phyloP scores from a whole-genome alignment of 305 asterid species.

The Petunia hybrid region DNA sequence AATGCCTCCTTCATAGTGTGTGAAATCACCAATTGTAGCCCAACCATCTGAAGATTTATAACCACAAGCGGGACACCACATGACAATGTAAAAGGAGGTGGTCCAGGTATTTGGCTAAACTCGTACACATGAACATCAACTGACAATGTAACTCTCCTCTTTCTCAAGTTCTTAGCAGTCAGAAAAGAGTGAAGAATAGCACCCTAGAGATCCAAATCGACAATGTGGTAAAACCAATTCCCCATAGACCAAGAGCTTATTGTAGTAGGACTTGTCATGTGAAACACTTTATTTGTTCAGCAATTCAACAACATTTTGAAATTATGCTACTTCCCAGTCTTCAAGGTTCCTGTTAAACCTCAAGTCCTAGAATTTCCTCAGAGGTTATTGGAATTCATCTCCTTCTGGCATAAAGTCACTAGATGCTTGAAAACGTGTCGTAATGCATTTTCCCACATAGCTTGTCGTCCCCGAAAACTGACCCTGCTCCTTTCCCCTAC shows the following conservation, averaged over 20 bases:
- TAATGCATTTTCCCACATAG: not conserved
- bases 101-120: no score
- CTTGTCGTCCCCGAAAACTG: not conserved
- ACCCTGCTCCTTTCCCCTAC: not conserved
- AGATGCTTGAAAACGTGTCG: not conserved
- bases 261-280: not conserved
- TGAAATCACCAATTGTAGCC: not conserved
- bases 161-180: no score
- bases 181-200: no score
- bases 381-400: not conserved
- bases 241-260: no score
- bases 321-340: not conserved
- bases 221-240: no score
- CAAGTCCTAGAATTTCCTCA: not conserved
- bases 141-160: no score
- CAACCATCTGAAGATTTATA: no score
- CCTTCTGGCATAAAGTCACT: not conserved
- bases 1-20: not conserved
- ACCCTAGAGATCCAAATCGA: no score
- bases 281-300: not conserved
- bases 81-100: no score
- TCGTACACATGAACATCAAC: no score
- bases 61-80: no score
- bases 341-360: conserved; percentile 16
- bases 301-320: conserved; percentile 4